Evolutionary conservation across 1,139 yeast species (phyloP), one percentile per base, ranked within the genome.

Genomic region (Yamadazyma aaseri): DNA sequence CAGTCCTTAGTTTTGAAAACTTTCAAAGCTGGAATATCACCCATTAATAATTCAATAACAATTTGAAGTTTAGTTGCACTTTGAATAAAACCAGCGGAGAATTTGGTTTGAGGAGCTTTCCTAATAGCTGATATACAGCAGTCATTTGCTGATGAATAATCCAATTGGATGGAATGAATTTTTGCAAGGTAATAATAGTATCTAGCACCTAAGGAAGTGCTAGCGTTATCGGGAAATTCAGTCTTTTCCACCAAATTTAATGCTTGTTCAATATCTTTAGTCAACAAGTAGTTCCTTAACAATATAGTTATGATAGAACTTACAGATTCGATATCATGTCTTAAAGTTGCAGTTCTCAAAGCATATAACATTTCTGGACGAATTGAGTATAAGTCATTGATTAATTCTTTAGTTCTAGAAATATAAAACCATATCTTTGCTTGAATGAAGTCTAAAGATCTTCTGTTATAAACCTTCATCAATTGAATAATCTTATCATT

Each of bases 361-460:
- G 86, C 86, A 25, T 71, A 65, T 56, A 87, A 75, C 53, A 92
- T 69, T 31, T 73, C 79, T 6, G 86, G 76, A 52, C 95, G 79
- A 35, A 86, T 68, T n/a, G 77, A 63, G 34, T 71, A 65, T 38
- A 80, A 64, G 47, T 81, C 81, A 31, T 73, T 73, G 28, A 67
- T 55, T 41, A 81, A 63, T 63, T 92, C 98, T 46, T 80, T 79
- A 4, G 90, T 77, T 58, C 96, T 77, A 31, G 83, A 75, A 46
- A 87, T 76, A 63, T 87, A 92, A 57, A 90, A 94, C 97, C 98
- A 94, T 42, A 86, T 73, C 58, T 90, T 92, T 10, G 97, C 94
- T 44, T 81, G 82, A 42, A 94, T 74, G 50, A 85, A 79, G 58
- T 94, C 98, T 46, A 92, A 66, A 3, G 95, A 77, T 47, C 97